Evolutionary conservation across 2,329 filamentous ascomycete genomes (phyloP).

Genomic region (Myriosclerotinia curreyana): DNA sequence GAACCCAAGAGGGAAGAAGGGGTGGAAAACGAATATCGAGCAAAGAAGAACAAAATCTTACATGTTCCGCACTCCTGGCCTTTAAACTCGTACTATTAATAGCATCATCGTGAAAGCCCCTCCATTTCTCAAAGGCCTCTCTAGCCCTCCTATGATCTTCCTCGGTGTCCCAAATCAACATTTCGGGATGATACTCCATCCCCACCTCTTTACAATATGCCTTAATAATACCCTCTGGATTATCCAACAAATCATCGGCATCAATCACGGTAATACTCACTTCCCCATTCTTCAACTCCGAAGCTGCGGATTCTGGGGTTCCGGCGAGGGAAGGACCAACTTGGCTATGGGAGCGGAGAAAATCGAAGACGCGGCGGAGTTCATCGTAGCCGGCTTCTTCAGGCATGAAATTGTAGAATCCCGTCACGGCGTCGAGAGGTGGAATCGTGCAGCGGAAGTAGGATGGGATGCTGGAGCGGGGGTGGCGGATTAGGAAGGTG

Average conservation of each 20-base stretch:
- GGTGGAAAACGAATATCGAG: too few species aligned
- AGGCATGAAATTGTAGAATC: conserved; percentile 83
- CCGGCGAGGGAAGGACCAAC: conserved; percentile 66
- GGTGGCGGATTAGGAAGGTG: conserved; percentile 94
- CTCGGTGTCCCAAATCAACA: conserved; percentile 81
- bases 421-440: conserved; percentile 76
- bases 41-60: conserved; percentile 46
- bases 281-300: conserved; percentile 36
- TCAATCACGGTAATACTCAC: conserved; percentile 82
- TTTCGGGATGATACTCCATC: conserved; percentile 68
- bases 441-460: conserved; percentile 94
- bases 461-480: conserved; percentile 84
- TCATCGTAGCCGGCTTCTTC: conserved; percentile 89
- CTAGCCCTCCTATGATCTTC: conserved; percentile 67
- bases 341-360: conserved; percentile 64
- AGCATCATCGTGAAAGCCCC: conserved; percentile 93
- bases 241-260: conserved; percentile 88
- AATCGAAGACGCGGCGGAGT: conserved; percentile 83
- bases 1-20: background rate
- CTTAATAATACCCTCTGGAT: conserved; percentile 71
- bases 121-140: conserved; percentile 91
- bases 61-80: conserved; percentile 62
- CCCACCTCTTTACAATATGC: conserved; percentile 80
- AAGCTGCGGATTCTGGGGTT: conserved; percentile 26
- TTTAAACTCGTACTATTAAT: conserved; percentile 76